Percentiles rank a stretch among this genome's conserved stretches.
phyloP scores from a whole-genome alignment of 129 eudicot genomes.

The Escallonia herrerae region DNA sequence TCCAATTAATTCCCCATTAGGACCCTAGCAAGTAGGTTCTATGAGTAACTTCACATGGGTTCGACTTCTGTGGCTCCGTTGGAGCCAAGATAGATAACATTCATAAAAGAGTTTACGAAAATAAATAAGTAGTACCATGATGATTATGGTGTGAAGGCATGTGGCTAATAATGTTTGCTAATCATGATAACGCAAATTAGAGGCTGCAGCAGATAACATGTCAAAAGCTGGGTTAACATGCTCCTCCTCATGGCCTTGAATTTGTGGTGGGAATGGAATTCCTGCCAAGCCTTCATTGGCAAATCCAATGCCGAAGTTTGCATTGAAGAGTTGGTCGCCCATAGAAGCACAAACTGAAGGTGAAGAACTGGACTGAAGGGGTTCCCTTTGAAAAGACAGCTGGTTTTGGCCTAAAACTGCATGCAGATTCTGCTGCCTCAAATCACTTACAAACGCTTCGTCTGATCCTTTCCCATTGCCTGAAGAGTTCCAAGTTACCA shows the following conservation, averaged over 20 bases:
- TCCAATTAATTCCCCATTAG: too few relatives aligned
- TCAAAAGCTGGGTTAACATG: background rate
- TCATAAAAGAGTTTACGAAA: too few relatives aligned
- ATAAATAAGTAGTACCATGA: too few relatives aligned
- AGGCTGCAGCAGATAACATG: background rate
- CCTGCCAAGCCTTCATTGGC: background rate
- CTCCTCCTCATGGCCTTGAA: background rate
- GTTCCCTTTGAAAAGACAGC: conserved; percentile 38
- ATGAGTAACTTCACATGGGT: too few relatives aligned
- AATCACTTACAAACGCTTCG: background rate
- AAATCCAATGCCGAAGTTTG: background rate
- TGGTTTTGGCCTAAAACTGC: conserved; percentile 16
- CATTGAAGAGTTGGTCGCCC: background rate
- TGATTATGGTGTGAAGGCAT: too few relatives aligned
- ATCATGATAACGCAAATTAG: background rate
- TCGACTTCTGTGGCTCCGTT: too few relatives aligned
- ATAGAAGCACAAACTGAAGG: conserved; percentile 6
- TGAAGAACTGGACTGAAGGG: conserved; percentile 52
- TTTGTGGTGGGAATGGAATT: background rate
- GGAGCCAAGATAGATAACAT: too few relatives aligned
- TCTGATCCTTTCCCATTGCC: conserved; percentile 4
- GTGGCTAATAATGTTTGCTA: too few relatives aligned
- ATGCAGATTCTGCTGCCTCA: conserved; percentile 7
- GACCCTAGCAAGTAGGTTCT: too few relatives aligned
- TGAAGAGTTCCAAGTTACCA: conserved; percentile 10